Evolutionary conservation across 2,329 filamentous ascomycete genomes (phyloP), one percentile per base, ranked within the genome.

Genomic region (Nothophaeocryptopus gaeumannii): DNA sequence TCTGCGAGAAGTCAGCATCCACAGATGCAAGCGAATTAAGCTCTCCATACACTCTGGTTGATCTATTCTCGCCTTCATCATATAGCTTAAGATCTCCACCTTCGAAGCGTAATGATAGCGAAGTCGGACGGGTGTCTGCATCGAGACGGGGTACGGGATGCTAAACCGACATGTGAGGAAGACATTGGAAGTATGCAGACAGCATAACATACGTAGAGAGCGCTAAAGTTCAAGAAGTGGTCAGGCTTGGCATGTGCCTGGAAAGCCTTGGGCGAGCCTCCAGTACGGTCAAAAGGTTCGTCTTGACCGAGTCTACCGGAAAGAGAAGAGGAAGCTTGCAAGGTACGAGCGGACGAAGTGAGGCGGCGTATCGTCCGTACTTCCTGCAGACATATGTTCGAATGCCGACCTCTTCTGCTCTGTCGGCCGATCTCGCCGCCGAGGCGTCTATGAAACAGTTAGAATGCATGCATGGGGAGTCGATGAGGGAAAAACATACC

Each of bases 131-230:
- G 5, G 45, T 40, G n/a, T 37, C 42, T 14, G 47, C 51, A 15
- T 55, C 50, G 20, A 59, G 44, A 3, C 45, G 47, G 3, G 54
- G 54, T 12, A 59, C 44, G 3, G 56, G 56, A 36, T 59, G 54
- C 56, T 58, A 35, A 10, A 43, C 3, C 4, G 20, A 26, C 20
- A 26, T 26, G 20, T 26, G 20, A 26, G 20, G 7, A 7, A 26
- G 4, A 26, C 20, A 26, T 26, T 7, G 3, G 4, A 26, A 26
- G 20, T 26, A 26, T 7, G 7, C 3, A 26, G 12, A 20, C 13
- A 37, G n/a, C 36, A 37, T n/a, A 20, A 50, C 55, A 45, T 29
- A 58, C 53, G n/a, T 45, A 48, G 16, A 40, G 40, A 33, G 39
- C 42, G 20, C 26, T 46, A 5, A 44, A 31, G 40, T 39, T 54